Evolutionary conservation across 108 stramenopile species (phyloP), one percentile per base, ranked within the genome.

Genomic region (Stephanodiscus triporus): DNA sequence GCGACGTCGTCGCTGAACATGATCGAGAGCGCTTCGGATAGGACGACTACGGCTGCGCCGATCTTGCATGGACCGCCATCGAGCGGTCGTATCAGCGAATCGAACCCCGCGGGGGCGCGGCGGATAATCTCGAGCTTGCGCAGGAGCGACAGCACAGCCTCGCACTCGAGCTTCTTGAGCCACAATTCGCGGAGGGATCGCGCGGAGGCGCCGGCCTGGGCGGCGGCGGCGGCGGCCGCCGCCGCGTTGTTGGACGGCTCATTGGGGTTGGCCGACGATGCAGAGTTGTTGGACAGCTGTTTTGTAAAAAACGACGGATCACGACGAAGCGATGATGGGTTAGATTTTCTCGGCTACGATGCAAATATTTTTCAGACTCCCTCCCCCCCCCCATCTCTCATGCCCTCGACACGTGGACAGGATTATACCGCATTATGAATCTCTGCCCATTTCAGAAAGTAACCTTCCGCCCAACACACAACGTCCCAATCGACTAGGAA

Each of bases 91-190:
- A 85, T 67, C 60, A 81, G 72, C 11, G 57, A 26, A 60, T 94
- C 93, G 77, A 94, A 94, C 55, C 77, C 72, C n/a, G 70, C 64
- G 16, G 93, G 93, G 19, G 93, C 90, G 2, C 89, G 86, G 22
- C 93, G 93, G 48, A 94, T 86, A n/a, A 87, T 81, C 68, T 94
- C 93, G 19, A 94, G 73, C 58, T 90, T 90, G 42, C 89, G 84
- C 24, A 94, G 72, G 2, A 94, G 66, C 17, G 84, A 75, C 37
- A 94, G 56, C 0, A 90, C 86, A 6, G 93, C 90, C 67, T 94
- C 93, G 34, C 87, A 89, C 81, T 94, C 93, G 42, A 94, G 73
- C 62, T 94, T 94, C 68, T 91, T 94, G 65, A 94, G 85, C 93
- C 93, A 94, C 45, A 94, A 66, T 78, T 94, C 93, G 30, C 93